Evolutionary conservation across 768 basidiomycete genomes (phyloP).

Genomic region (Macrolepiota dolichaula): DNA sequence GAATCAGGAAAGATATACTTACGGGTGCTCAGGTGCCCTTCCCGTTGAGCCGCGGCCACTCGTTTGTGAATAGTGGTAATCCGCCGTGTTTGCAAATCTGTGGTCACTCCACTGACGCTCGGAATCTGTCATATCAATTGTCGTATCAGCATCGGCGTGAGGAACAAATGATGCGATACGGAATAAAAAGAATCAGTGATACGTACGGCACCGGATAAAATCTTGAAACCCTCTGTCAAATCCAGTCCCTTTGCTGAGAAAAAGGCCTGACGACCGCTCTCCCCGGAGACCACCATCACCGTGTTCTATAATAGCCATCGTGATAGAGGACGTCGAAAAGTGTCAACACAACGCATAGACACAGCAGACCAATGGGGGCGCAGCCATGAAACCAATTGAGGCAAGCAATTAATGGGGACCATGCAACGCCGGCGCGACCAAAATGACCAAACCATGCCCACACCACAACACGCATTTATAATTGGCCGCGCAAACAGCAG

Average conservation of each 20-base stretch:
- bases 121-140: conserved; percentile 53
- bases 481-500: not conserved
- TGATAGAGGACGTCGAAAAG: not conserved
- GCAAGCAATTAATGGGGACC: not conserved
- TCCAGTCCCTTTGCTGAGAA: conserved; percentile 70
- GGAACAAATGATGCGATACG: not conserved
- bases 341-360: conserved; percentile 10
- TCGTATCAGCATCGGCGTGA: conserved; percentile 2
- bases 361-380: conserved; percentile 4
- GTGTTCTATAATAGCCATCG: conserved; percentile 45
- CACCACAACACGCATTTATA: not conserved
- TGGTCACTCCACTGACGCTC: conserved; percentile 72
- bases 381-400: not conserved
- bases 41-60: conserved; percentile 58
- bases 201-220: conserved; percentile 75
- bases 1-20: conserved; percentile 11
- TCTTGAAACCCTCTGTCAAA: conserved; percentile 76
- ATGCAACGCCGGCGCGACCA: not conserved
- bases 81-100: conserved; percentile 58
- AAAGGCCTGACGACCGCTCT: conserved; percentile 64
- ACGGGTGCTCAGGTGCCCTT: conserved; percentile 59
- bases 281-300: conserved; percentile 75
- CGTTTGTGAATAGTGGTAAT: conserved; percentile 71
- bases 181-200: conserved; percentile 6
- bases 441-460: not conserved